Base-by-base conservation (phyloP, 1,284 basidiomycete species). In the Cystobasidium slooffiae region DNA sequence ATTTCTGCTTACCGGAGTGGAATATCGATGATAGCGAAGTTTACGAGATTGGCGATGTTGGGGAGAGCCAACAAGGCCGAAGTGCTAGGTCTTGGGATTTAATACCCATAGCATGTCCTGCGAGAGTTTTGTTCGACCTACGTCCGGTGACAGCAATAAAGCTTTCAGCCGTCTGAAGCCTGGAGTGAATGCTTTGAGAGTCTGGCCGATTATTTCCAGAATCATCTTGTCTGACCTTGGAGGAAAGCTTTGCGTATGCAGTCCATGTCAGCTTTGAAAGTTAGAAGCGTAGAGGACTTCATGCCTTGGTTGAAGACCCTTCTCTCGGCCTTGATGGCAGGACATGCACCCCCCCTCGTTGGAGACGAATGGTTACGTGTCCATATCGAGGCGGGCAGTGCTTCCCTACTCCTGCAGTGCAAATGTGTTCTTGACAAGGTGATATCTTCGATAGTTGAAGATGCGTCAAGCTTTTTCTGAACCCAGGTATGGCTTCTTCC, bases 11-110 rank as follows among this genome's bases (percentile, higher is more conserved):
- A 59, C 56, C 56, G 56, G 56, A 59, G 5, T 59, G 56, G 56
- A 59, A 59, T 39, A 43, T 59, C 39, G 56, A 59, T 59, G 56
- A 59, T 59, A 43, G 56, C 56, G 52, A 53, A 59, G 56, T 59
- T 37, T 43, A 59, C 56, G 56, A 59, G 39, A 39, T 59, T 37
- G 24, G 56, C 56, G 39, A 59, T 59, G 39, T 24, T 59, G 39
- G 24, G 56, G 24, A 59, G 24, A 9, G 24, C 39, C 39, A 59
- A 59, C 56, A 39, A 43, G 56, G 1, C 56, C 52, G 52, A 53
- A 53, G 52, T 53, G 52, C 52, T 53, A 53, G 56, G 56, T 10
- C 56, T 1, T 43, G 56, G 39, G 14, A 39, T 43, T 59, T 37
- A 39, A 43, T 59, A 43, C 56, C 31, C 39, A 59, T 37, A 59